Conservation (phyloP, 306 rosid genomes). For the Luffa acutangula region DNA sequence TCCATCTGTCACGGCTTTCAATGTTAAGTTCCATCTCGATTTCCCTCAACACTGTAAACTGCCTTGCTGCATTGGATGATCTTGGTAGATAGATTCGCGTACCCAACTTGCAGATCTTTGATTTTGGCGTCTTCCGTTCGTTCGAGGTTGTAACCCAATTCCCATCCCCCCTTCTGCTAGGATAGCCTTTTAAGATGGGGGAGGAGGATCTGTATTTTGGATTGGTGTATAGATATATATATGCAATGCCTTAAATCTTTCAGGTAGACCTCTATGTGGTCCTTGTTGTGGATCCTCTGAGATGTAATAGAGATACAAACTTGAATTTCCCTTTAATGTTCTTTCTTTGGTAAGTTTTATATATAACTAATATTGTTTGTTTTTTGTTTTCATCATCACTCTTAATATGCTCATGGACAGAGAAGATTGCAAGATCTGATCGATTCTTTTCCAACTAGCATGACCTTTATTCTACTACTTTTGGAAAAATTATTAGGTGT, state of each 20-base stretch:
- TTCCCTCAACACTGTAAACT: slow-evolving; percentile 1
- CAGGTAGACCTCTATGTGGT: slow-evolving; percentile 8
- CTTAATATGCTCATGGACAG: not conserved
- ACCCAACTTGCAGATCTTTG: not conserved
- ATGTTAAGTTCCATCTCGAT: slow-evolving; percentile 1
- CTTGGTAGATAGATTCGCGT: not conserved
- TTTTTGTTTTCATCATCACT: not conserved
- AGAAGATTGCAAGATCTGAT: not conserved
- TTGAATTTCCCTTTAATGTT: not conserved
- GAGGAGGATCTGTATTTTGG: not conserved
- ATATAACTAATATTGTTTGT: not conserved
- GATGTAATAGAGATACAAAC: not conserved
- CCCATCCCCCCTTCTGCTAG: not conserved
- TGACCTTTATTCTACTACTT: not conserved
- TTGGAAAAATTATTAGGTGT: too few relatives aligned
- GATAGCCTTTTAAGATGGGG: not conserved
- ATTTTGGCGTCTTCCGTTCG: not conserved
- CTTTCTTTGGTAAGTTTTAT: not conserved
- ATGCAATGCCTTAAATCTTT: slow-evolving; percentile 1
- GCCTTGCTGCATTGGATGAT: slow-evolving; percentile 3
- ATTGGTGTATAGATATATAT: not conserved
- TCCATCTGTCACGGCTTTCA: slow-evolving; percentile 6
- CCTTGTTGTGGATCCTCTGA: not conserved
- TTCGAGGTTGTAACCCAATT: not conserved
- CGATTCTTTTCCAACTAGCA: not conserved